A percentile compares a stretch with the other conserved stretches of the same genome.
These are phyloP conservation scores for Spathaspora girioi DNA, from an alignment of 805 yeast genomes.

Conservation along the genomic window DNA sequence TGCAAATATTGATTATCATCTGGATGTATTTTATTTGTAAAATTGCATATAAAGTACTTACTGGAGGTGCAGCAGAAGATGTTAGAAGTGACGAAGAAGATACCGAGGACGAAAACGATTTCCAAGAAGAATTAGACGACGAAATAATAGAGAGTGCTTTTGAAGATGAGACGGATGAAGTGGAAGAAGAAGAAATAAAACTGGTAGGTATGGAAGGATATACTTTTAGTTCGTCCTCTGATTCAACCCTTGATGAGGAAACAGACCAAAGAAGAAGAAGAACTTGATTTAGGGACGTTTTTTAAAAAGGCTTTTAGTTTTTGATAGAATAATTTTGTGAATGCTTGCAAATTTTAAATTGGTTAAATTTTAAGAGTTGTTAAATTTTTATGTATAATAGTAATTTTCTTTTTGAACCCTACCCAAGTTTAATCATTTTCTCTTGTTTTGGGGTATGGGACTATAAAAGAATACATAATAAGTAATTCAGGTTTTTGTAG, in stretches of 20 bases:
- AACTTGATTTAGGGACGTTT: not conserved
- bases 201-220: constrained; percentile 1
- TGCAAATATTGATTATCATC: constrained; percentile 61
- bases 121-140: constrained; percentile 18
- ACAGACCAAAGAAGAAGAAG: not conserved
- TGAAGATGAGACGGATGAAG: constrained; percentile 11
- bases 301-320: not conserved
- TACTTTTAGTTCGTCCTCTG: constrained; percentile 3
- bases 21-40: constrained; percentile 76
- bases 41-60: constrained; percentile 66
- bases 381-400: not conserved
- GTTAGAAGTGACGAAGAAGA: constrained; percentile 81
- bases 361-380: not conserved
- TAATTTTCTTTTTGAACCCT: not conserved
- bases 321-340: not conserved
- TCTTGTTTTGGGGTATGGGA: not conserved
- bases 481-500: not conserved
- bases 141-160: constrained; percentile 8
- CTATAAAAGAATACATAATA: not conserved
- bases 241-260: constrained; percentile 7
- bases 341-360: not conserved
- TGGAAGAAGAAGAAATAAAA: constrained; percentile 2
- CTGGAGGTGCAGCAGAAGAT: constrained; percentile 80
- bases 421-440: not conserved
- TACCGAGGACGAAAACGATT: constrained; percentile 27